Evolutionary conservation across 1,284 basidiomycete species (phyloP), one percentile per base, ranked within the genome.

Genomic region (Trichosporon faecale): DNA sequence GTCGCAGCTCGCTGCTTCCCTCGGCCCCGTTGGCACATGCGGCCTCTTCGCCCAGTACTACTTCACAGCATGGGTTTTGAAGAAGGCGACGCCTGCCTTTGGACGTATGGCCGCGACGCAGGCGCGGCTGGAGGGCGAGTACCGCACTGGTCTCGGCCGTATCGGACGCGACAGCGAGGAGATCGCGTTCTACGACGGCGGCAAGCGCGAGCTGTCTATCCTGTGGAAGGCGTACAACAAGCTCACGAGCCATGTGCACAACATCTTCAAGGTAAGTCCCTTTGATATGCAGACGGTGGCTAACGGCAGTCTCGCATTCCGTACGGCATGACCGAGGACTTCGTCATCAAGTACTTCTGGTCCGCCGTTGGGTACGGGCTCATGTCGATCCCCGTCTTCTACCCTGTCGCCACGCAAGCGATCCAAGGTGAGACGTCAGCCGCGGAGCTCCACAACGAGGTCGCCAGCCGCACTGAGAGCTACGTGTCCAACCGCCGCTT

Each of bases 151-250:
- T 0, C 91, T 98, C 80, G 91, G 91, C 0, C 84, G 95, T 27
- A 88, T 98, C 4, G 95, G 93, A 2, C 87, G 95, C 72, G 95
- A 98, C 78, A 90, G 91, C 16, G 95, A 99, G 80, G 95, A 99
- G 82, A 88, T 99, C 61, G 95, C 95, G 88, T 98, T 99, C 80
- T 99, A 99, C 83, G 90, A 95, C 72, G 95, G 95, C 0, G 94
- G 94, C 0, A 83, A 86, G 2, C 87, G 92, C 46, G 95, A 99
- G 82, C 89, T 89, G 70, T 89, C 91, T 72, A 96, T 98, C 66
- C 85, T 98, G 33, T 90, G 89, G 71, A 85, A 86, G 16, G 91
- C 94, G 0, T 98, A 96, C 79, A 81, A 91, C 73, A 86, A 89
- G 61, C 84, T 98, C 16, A 91, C 95, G 73, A 90, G 89, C 75